Evolutionary conservation across 1,284 basidiomycete genomes (phyloP).

Genomic region (Tilletia horrida): DNA sequence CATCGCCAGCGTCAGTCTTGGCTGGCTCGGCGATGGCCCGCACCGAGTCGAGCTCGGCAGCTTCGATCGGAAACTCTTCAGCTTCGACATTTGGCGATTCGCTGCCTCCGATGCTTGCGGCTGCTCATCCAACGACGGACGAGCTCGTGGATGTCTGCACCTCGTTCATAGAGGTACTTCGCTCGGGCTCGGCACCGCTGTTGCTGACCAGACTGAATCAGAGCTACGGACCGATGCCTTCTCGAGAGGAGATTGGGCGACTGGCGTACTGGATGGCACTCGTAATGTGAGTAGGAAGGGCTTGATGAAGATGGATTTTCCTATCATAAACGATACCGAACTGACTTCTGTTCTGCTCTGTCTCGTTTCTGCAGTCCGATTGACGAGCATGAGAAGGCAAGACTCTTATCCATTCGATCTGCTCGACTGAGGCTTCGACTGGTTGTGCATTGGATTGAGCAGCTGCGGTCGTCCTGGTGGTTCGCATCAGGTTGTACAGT

Average conservation of each 20-base stretch:
- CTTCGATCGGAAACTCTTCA: conserved; percentile 24
- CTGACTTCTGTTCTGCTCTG: neutral
- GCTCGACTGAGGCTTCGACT: conserved; percentile 73
- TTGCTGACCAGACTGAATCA: conserved; percentile 76
- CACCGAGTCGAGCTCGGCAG: conserved; percentile 16
- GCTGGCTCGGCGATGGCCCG: neutral
- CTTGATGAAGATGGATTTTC: neutral
- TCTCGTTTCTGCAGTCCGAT: conserved; percentile 63
- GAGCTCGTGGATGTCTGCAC: conserved; percentile 74
- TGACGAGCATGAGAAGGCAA: conserved; percentile 87
- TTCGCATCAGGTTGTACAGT: conserved; percentile 9
- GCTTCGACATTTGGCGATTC: conserved; percentile 20
- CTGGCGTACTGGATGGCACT: conserved; percentile 71
- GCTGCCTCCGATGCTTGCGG: conserved; percentile 27
- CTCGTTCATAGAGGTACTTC: conserved; percentile 73
- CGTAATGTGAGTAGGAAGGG: conserved; percentile 60
- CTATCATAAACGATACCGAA: neutral
- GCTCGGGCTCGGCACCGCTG: conserved; percentile 82
- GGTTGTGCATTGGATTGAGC: conserved; percentile 89
- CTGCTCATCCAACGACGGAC: conserved; percentile 60
- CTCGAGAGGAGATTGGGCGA: conserved; percentile 37
- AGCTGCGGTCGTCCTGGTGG: conserved; percentile 69
- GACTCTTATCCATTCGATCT: conserved; percentile 82
- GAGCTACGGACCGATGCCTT: conserved; percentile 46
- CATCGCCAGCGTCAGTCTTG: no score